These are phyloP conservation scores for Aspergillus ruber DNA, from an alignment of 2,329 filamentous ascomycete species.

Conservation along the genomic window DNA sequence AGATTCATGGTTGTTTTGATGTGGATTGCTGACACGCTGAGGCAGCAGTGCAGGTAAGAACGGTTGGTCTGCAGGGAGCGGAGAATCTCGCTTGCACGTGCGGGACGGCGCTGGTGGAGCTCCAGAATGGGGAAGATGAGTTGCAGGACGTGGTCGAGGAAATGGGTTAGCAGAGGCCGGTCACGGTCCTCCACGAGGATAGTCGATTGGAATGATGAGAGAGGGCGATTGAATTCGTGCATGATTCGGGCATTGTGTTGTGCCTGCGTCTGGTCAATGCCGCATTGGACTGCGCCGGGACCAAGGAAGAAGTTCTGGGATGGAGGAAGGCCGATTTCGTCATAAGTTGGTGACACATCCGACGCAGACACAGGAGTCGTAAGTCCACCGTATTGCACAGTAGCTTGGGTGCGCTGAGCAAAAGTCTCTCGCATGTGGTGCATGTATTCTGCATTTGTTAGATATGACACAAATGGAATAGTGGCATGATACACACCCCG, in stretches of 20 bases:
- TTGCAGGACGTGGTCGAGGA: slow-evolving; percentile 76
- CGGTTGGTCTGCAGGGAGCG: slow-evolving; percentile 84
- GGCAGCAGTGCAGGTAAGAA: slow-evolving; percentile 85
- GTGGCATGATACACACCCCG: slow-evolving; percentile 24
- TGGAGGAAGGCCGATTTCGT: background rate
- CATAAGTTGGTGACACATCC: background rate
- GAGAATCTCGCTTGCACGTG: slow-evolving; percentile 72
- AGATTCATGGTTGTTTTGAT: slow-evolving; percentile 68
- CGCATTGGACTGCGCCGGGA: background rate
- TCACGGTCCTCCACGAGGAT: slow-evolving; percentile 68
- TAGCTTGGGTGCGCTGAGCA: background rate
- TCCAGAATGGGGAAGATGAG: slow-evolving; percentile 88
- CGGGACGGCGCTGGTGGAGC: slow-evolving; percentile 75
- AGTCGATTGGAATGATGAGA: background rate
- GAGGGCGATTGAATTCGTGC: background rate
- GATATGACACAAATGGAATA: too few relatives aligned
- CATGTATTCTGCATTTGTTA: slow-evolving; percentile 7
- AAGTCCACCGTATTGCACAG: background rate
- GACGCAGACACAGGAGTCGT: background rate
- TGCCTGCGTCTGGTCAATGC: background rate
- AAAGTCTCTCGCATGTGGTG: background rate
- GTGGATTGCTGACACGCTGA: slow-evolving; percentile 87
- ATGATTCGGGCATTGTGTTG: background rate
- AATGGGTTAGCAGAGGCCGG: slow-evolving; percentile 78
- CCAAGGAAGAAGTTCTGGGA: background rate